Conservation (phyloP, 192 early-diverging fungal species). For the Umbelopsis ramanniana region DNA sequence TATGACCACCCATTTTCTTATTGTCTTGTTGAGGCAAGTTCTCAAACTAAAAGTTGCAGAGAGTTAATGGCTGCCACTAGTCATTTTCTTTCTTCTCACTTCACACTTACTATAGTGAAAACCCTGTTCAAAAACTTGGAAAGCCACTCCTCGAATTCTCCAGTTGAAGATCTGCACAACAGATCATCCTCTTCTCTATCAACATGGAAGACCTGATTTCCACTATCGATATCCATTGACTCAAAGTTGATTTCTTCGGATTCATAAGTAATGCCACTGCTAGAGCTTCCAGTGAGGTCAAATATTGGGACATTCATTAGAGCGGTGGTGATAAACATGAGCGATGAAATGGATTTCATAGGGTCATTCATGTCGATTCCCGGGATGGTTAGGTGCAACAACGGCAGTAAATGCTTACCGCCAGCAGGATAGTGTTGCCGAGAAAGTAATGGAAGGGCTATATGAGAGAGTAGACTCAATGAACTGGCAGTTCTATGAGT, state of each 20-base stretch:
- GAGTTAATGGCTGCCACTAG: neutral
- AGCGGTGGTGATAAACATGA: slow-evolving; percentile 72
- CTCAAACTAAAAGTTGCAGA: slow-evolving; percentile 56
- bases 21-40: slow-evolving; percentile 73
- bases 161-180: slow-evolving; percentile 69
- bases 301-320: slow-evolving; percentile 66
- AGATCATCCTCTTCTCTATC: slow-evolving; percentile 73
- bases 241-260: slow-evolving; percentile 38
- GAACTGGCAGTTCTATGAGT: slow-evolving; percentile 90
- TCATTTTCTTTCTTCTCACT: too few relatives aligned
- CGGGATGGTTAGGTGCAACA: slow-evolving; percentile 82
- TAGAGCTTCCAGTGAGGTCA: slow-evolving; percentile 59
- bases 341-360: slow-evolving; percentile 72
- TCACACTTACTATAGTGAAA: slow-evolving; percentile 68
- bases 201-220: slow-evolving; percentile 42
- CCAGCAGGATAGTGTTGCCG: slow-evolving; percentile 83
- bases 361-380: slow-evolving; percentile 96
- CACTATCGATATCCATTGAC: slow-evolving; percentile 49
- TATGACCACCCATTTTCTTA: slow-evolving; percentile 44
- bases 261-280: neutral
- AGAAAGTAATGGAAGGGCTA: slow-evolving; percentile 74
- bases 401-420: slow-evolving; percentile 75
- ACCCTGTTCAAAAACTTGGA: slow-evolving; percentile 79
- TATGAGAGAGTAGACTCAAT: slow-evolving; percentile 72
- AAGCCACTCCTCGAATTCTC: slow-evolving; percentile 88